A percentile compares a stretch with the other conserved stretches of the same genome.
phyloP scores from a whole-genome alignment of 805 yeast genomes.

The Barnettozyma salicaria region DNA sequence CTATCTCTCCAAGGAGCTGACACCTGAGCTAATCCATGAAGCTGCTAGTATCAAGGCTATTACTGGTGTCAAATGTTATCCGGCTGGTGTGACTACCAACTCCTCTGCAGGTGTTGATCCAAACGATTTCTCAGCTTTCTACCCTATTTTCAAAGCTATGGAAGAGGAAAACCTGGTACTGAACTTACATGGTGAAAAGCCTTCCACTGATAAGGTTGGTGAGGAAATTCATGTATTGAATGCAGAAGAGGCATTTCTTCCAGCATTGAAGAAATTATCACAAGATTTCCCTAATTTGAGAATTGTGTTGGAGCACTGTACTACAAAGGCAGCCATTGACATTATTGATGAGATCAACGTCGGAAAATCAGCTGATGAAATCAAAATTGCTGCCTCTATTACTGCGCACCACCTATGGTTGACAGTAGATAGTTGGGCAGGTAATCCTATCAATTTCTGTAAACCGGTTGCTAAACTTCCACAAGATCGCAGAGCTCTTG shows the following conservation, averaged over 20 bases:
- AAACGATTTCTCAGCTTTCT: slow-evolving; percentile 81
- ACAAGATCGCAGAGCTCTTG: slow-evolving; percentile 69
- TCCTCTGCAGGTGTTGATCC: slow-evolving; percentile 89
- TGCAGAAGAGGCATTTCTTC: slow-evolving; percentile 90
- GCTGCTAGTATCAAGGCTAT: slow-evolving; percentile 69
- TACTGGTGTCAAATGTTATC: slow-evolving; percentile 92
- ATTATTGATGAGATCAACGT: slow-evolving; percentile 63
- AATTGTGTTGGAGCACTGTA: slow-evolving; percentile 91
- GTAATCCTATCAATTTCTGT: slow-evolving; percentile 90
- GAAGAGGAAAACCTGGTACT: slow-evolving; percentile 70
- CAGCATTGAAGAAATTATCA: slow-evolving; percentile 78
- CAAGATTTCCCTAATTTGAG: slow-evolving; percentile 77
- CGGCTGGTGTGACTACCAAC: slow-evolving; percentile 99
- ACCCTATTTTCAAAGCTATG: slow-evolving; percentile 87
- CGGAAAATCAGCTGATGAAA: slow-evolving; percentile 28
- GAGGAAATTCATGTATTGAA: slow-evolving; percentile 83
- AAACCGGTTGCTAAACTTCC: slow-evolving; percentile 97
- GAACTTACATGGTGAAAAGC: slow-evolving; percentile 95
- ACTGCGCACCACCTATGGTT: slow-evolving; percentile 92
- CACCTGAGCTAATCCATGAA: slow-evolving; percentile 77
- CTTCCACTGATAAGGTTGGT: slow-evolving; percentile 47
- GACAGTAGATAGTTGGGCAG: slow-evolving; percentile 95
- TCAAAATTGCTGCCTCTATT: slow-evolving; percentile 82
- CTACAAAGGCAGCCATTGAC: slow-evolving; percentile 82
- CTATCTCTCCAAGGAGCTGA: slow-evolving; percentile 69